Evolutionary conservation across 2,329 filamentous ascomycete genomes (phyloP).

Genomic region (Zasmidium cellare): DNA sequence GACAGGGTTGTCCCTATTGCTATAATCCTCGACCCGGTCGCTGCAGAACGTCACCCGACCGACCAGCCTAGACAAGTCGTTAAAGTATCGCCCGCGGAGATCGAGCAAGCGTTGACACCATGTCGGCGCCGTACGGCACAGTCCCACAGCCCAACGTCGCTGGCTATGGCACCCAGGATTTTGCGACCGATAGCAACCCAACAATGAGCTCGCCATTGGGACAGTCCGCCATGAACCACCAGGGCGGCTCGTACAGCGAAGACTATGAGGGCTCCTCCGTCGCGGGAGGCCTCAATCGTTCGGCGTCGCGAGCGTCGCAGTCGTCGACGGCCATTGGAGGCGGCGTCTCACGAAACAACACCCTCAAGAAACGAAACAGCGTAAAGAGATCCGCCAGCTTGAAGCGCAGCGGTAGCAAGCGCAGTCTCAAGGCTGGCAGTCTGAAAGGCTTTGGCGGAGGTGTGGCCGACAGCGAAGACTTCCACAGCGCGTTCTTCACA

Average conservation of each 20-base stretch:
- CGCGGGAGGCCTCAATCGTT: slow-evolving; percentile 59
- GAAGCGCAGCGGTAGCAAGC: slow-evolving; percentile 75
- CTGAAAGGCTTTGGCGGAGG: slow-evolving; percentile 69
- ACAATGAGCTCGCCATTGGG: slow-evolving; percentile 37
- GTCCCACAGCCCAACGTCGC: slow-evolving; percentile 41
- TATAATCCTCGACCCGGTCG: background rate
- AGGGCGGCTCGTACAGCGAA: slow-evolving; percentile 38
- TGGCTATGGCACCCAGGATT: slow-evolving; percentile 40
- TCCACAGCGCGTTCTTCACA: slow-evolving; percentile 82
- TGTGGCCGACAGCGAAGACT: slow-evolving; percentile 61
- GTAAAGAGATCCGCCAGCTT: slow-evolving; percentile 72
- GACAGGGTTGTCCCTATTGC: background rate
- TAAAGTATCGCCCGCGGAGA: background rate
- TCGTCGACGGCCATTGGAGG: slow-evolving; percentile 49
- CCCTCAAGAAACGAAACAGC: slow-evolving; percentile 85
- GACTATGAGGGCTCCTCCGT: slow-evolving; percentile 69
- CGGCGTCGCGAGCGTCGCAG: slow-evolving; percentile 50
- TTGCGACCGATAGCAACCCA: slow-evolving; percentile 35
- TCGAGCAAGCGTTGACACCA: slow-evolving; percentile 1
- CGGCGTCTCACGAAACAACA: slow-evolving; percentile 63
- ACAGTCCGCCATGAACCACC: slow-evolving; percentile 37
- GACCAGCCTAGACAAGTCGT: background rate
- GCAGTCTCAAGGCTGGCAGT: slow-evolving; percentile 81
- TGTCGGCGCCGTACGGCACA: slow-evolving; percentile 35
- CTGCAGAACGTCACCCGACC: background rate